phyloP scores from a whole-genome alignment of 495 filamentous ascomycete species.

The Tuber microsphaerosporum region DNA sequence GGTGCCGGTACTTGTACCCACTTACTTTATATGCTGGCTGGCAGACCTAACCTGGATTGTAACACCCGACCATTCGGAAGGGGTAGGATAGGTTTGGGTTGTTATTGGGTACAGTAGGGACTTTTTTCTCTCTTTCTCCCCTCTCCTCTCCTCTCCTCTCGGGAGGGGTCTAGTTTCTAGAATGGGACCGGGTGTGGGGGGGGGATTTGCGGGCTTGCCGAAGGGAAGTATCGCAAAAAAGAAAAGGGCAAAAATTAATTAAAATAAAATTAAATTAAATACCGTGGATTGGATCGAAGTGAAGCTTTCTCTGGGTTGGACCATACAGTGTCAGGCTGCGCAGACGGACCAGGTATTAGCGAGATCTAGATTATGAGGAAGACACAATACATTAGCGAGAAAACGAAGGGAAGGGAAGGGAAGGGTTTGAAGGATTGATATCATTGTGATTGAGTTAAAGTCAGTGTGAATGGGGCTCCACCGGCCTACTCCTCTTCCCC shows the following conservation, averaged over 20 bases:
- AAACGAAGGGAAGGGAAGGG: not conserved
- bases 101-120: not conserved
- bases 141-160: not conserved
- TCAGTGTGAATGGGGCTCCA: not conserved
- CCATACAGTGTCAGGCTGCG: not conserved
- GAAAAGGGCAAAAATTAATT: too few relatives aligned
- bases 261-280: too few relatives aligned
- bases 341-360: not conserved
- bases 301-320: not conserved
- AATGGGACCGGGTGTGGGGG: not conserved
- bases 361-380: not conserved
- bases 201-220: not conserved
- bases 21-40: not conserved
- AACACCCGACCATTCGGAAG: not conserved
- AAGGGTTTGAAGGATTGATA: not conserved
- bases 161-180: not conserved
- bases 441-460: not conserved
- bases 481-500: not conserved
- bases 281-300: constrained; percentile 1
- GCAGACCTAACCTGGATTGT: not conserved
- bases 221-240: not conserved
- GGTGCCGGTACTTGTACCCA: not conserved
- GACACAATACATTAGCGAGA: not conserved
- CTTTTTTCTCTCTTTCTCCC: not conserved
- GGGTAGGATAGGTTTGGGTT: not conserved